Percentiles rank a stretch among this genome's conserved stretches.
Evolutionary conservation across 2,329 filamentous ascomycete species (phyloP).

Genomic region (Teratosphaeria nubilosa): DNA sequence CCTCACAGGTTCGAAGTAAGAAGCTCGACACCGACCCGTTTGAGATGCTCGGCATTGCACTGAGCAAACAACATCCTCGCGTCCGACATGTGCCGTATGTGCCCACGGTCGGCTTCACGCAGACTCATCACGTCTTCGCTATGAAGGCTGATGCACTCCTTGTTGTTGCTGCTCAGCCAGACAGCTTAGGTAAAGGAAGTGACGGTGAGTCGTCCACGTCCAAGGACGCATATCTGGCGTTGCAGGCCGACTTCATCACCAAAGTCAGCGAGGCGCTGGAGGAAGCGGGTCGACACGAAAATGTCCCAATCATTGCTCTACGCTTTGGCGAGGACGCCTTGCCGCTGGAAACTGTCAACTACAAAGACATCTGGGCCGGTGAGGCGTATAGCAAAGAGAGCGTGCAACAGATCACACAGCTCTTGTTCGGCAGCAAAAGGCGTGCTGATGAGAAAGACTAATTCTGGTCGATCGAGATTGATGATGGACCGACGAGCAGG

Average conservation of each 20-base stretch:
- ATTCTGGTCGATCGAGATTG: not conserved
- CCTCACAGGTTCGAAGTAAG: slow-evolving; percentile 6
- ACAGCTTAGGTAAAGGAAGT: slow-evolving; percentile 9
- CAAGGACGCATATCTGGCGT: not conserved
- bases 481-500: no score
- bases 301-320: not conserved
- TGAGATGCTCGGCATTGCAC: slow-evolving; percentile 55
- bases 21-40: slow-evolving; percentile 52
- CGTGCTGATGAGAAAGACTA: not conserved
- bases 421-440: not conserved
- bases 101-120: slow-evolving; percentile 52
- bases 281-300: not conserved
- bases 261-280: not conserved
- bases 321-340: slow-evolving; percentile 2
- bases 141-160: slow-evolving; percentile 49
- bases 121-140: slow-evolving; percentile 53
- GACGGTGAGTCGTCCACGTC: not conserved
- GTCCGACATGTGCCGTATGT: slow-evolving; percentile 66
- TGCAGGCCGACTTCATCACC: not conserved
- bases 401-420: not conserved
- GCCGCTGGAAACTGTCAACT: not conserved
- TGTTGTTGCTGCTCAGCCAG: slow-evolving; percentile 46
- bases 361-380: slow-evolving; percentile 1
- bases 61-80: slow-evolving; percentile 49
- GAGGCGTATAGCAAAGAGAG: not conserved